Base-by-base conservation (phyloP, 352 stramenopile species). In the Phytophthora kernoviae region DNA sequence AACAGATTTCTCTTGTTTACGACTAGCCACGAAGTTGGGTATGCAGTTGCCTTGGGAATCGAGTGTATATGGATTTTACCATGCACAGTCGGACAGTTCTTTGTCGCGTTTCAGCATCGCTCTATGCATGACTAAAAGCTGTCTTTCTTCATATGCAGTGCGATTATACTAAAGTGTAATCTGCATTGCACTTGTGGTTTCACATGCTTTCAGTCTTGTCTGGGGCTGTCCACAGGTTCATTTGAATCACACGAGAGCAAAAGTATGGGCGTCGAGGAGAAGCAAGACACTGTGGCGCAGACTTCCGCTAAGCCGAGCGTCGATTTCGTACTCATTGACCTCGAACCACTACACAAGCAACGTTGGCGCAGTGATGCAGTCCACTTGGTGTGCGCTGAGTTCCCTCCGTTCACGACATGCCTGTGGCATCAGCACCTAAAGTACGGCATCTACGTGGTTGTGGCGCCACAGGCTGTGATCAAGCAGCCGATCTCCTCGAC, bases 401-500 rank as follows among this genome's bases (percentile, higher is more conserved):
- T 85, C 36, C 72, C 75, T 12, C 55, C 70, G 32, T 52, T 72
- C 36, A 74, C 65, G 20, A 73, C 48, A 15, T 77, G 72, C 26
- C 40, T 77, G 21, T 82, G 72, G 65, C 75, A 85, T 42, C 72
- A 78, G 61, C 75, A 85, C 44, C 37, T 77, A 5, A 73, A 76
- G 21, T 82, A 75, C 58, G 72, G 68, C 12, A 57, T 82, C 22
- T 82, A 85, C 70, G 54, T 85, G 8, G 68, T 70, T 34, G 61
- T 80, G 45, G 50, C 63, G n/a, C 58, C 62, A n/a, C 43, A 82
- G 2, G 46, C 71, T 43, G 67, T 67, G 11, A 53, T 54, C 15
- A 72, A 82, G 57, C 61, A 73, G 15, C 58, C 68, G 30, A 5
- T 12, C 55, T 2, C 58, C 64, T 18, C 54, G 58, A 33, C 60